These are phyloP conservation scores for Epipyxis sp. DNA, from an alignment of 108 stramenopile genomes.

Conservation along the genomic window DNA sequence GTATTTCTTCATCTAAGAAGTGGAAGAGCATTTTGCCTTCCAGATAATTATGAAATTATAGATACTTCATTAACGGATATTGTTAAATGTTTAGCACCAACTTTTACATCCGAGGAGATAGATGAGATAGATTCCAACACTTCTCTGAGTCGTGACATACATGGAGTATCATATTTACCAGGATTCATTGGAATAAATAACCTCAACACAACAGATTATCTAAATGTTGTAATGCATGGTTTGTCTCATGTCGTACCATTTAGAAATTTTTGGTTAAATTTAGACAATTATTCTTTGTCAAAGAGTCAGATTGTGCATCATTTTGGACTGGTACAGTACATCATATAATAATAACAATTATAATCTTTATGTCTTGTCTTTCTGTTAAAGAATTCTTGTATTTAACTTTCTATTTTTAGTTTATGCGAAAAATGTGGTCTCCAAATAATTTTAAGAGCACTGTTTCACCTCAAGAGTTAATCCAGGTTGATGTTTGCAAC, in stretches of 20 bases:
- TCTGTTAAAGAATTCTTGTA: not conserved
- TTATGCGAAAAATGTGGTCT: constrained; percentile 91
- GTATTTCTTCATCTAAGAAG: constrained; percentile 81
- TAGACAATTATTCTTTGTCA: not conserved
- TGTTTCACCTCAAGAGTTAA: constrained; percentile 90
- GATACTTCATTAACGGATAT: constrained; percentile 81
- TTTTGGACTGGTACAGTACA: constrained; percentile 10
- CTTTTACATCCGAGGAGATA: constrained; percentile 67
- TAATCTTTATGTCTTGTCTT: too few relatives aligned
- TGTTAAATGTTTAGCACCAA: constrained; percentile 71
- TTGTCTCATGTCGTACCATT: constrained; percentile 83
- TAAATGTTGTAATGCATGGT: constrained; percentile 83
- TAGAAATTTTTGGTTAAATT: constrained; percentile 82
- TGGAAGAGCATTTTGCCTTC: constrained; percentile 73
- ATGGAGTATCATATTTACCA: constrained; percentile 83
- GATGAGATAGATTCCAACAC: constrained; percentile 66
- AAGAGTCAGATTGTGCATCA: not conserved
- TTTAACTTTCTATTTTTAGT: constrained; percentile 40
- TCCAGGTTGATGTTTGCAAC: constrained; percentile 68
- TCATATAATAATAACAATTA: constrained; percentile 18
- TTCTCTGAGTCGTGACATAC: constrained; percentile 75
- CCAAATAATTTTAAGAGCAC: constrained; percentile 79
- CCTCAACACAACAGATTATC: constrained; percentile 82
- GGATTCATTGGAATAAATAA: constrained; percentile 94
- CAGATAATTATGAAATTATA: constrained; percentile 89